These are phyloP conservation scores for Solanum lycopersicoides DNA, from an alignment of 257 asterid species.

Conservation along the genomic window DNA sequence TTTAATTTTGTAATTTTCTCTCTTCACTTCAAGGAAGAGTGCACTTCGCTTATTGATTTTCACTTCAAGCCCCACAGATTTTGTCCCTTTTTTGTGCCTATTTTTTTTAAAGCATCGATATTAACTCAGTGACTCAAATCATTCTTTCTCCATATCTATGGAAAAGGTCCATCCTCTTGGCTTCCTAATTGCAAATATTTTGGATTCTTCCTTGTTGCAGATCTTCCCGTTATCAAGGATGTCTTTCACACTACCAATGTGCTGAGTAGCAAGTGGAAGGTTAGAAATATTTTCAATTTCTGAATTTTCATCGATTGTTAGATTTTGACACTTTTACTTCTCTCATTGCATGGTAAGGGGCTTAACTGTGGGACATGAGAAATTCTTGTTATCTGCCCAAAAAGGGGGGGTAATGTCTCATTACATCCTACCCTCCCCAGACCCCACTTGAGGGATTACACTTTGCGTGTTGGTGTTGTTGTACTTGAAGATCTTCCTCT, in stretches of 20 bases:
- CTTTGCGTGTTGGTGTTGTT: not conserved
- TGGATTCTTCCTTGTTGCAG: constrained; percentile 22
- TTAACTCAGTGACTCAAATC: not conserved
- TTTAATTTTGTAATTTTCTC: not conserved
- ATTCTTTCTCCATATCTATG: not conserved
- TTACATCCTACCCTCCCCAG: not conserved
- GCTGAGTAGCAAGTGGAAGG: constrained; percentile 81
- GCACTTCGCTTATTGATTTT: not conserved
- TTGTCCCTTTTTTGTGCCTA: not conserved
- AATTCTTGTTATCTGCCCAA: not conserved
- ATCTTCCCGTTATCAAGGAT: constrained; percentile 69
- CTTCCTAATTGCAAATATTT: not conserved
- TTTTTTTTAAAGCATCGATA: not conserved
- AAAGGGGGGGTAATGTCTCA: not conserved
- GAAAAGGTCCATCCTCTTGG: not conserved
- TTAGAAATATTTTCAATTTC: constrained; percentile 8
- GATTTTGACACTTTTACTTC: not conserved
- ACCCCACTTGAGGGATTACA: not conserved
- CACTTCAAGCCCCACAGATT: not conserved
- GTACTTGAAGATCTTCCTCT: not conserved
- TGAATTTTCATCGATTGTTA: not conserved
- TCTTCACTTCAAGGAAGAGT: not conserved
- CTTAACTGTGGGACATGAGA: not conserved
- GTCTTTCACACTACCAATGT: constrained; percentile 51
- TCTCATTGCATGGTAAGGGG: not conserved